These are phyloP conservation scores for Bocquillonia castaneifolia DNA, from an alignment of 441 rosid species.

Conservation along the genomic window DNA sequence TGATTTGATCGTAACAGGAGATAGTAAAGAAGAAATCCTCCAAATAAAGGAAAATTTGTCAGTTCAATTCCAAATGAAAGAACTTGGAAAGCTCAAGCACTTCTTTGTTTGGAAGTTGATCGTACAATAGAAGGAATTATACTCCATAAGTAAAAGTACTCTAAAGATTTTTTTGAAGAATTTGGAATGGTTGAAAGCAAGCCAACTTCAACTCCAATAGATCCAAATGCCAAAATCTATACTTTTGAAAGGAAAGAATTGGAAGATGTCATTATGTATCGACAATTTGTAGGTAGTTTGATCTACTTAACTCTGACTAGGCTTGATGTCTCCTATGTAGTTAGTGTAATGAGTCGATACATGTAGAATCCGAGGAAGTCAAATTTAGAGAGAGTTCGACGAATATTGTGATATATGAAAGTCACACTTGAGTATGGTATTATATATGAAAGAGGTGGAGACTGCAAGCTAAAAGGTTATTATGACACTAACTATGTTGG, in stretches of 20 bases:
- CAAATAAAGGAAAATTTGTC: not conserved
- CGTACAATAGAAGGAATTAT: not conserved
- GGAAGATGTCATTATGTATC: not conserved
- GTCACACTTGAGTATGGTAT: not conserved
- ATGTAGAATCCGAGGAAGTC: not conserved
- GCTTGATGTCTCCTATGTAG: not conserved
- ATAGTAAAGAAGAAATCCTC: not conserved
- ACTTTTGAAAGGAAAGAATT: not conserved
- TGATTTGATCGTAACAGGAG: not conserved
- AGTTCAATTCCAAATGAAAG: not conserved
- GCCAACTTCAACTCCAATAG: not conserved
- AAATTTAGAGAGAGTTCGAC: not conserved
- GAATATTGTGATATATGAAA: not conserved
- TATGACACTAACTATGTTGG: not conserved
- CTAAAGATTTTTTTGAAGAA: not conserved
- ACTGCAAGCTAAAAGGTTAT: too few relatives aligned
- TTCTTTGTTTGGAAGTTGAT: not conserved
- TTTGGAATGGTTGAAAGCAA: not conserved
- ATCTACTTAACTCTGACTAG: not conserved
- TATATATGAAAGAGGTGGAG: not conserved
- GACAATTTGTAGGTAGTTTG: not conserved
- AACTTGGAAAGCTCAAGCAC: not conserved
- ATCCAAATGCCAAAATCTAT: not conserved
- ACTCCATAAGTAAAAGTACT: not conserved
- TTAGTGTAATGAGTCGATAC: not conserved